Evolutionary conservation across 2,329 filamentous ascomycete species (phyloP).

Genomic region (Chaetomium sp.): DNA sequence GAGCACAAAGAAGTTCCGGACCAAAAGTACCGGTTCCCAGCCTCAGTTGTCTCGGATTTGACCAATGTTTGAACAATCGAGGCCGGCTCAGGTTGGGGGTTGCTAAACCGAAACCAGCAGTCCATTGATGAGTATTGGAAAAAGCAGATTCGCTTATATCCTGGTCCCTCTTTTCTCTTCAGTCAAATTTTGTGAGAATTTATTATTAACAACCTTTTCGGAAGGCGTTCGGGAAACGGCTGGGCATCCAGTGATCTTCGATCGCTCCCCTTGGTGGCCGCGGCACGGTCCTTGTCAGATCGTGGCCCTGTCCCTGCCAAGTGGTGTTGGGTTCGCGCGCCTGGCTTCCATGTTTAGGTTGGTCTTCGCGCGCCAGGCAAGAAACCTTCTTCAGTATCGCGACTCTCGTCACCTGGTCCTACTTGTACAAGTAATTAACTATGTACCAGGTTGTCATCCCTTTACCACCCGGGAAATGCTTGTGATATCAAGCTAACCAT

Average conservation of each 20-base stretch:
- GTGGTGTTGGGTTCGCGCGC: conserved; percentile 14
- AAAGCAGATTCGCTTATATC: no score
- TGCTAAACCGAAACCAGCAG: background rate
- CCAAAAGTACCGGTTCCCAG: background rate
- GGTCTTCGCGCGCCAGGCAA: conserved; percentile 2
- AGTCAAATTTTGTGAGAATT: no score
- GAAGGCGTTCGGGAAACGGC: conserved; percentile 14
- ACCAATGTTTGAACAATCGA: background rate
- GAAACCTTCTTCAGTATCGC: background rate
- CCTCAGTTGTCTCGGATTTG: background rate
- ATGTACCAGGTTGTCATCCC: background rate
- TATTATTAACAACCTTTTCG: background rate
- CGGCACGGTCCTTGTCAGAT: conserved; percentile 15
- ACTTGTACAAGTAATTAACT: no score
- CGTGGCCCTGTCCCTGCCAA: conserved; percentile 22
- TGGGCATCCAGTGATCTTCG: conserved; percentile 10
- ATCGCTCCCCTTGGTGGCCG: background rate
- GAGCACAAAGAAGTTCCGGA: background rate
- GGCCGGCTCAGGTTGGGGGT: background rate
- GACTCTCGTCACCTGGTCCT: background rate
- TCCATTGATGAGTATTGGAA: background rate
- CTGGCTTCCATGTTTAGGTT: background rate
- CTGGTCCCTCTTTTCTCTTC: no score
- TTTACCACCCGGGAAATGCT: background rate
- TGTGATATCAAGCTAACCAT: conserved; percentile 8